Conservation (phyloP, 2,329 filamentous ascomycete species). For the Knoxdaviesia proteae region DNA sequence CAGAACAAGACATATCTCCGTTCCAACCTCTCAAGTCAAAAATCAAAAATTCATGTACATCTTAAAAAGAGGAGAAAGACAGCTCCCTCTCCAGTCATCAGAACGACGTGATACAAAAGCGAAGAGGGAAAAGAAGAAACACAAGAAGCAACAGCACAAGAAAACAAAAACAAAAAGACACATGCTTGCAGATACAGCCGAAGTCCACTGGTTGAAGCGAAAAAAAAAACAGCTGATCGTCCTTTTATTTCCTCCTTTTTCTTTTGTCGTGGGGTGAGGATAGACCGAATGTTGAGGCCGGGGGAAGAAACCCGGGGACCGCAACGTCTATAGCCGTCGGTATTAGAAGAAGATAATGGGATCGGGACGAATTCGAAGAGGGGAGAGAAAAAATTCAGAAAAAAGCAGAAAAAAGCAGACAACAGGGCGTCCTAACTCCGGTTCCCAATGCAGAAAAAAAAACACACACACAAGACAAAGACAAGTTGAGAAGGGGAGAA, state of each 20-base stretch:
- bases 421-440: background rate
- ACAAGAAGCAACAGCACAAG: background rate
- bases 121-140: background rate
- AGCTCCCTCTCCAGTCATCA: no score
- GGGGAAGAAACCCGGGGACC: no score
- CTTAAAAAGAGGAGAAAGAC: background rate
- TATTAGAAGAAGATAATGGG: no score
- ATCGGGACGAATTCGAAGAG: background rate
- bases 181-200: no score
- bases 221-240: background rate
- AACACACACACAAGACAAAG: slow-evolving; percentile 1
- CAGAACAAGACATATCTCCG: no score
- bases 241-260: background rate
- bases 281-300: no score
- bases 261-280: no score
- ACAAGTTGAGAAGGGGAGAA: background rate
- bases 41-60: background rate
- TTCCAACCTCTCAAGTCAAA: no score
- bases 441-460: background rate
- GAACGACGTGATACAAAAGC: background rate
- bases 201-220: no score
- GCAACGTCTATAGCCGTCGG: no score
- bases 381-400: background rate
- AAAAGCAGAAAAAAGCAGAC: slow-evolving; percentile 2
- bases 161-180: background rate